Evolutionary conservation across 805 yeast species (phyloP).

Genomic region (Peterozyma xylosa): DNA sequence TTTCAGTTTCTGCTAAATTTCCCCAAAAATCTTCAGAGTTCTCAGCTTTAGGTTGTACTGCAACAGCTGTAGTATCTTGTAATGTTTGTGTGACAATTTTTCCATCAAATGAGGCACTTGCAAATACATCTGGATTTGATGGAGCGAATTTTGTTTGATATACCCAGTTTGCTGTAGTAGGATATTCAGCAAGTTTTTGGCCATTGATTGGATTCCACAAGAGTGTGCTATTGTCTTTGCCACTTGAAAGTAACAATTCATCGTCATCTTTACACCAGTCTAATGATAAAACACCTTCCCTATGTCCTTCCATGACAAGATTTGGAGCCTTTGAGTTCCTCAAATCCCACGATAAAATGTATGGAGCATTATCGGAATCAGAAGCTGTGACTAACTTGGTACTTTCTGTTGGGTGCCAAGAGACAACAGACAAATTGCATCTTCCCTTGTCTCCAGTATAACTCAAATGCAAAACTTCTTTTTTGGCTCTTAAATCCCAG

Average conservation of each 20-base stretch:
- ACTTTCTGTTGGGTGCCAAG: slow-evolving; percentile 91
- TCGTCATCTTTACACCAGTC: slow-evolving; percentile 93
- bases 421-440: slow-evolving; percentile 72
- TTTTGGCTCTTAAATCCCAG: slow-evolving; percentile 86
- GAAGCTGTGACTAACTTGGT: slow-evolving; percentile 87
- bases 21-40: slow-evolving; percentile 73
- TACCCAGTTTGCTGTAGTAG: slow-evolving; percentile 90
- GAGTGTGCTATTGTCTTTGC: slow-evolving; percentile 81
- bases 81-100: slow-evolving; percentile 74
- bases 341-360: slow-evolving; percentile 87
- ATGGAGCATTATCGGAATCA: slow-evolving; percentile 71
- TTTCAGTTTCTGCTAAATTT: slow-evolving; percentile 57
- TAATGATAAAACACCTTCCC: slow-evolving; percentile 78
- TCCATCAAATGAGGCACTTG: slow-evolving; percentile 83
- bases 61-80: slow-evolving; percentile 65
- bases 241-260: slow-evolving; percentile 74
- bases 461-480: slow-evolving; percentile 81
- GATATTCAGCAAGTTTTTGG: slow-evolving; percentile 73
- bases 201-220: slow-evolving; percentile 88
- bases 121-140: slow-evolving; percentile 79
- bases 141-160: slow-evolving; percentile 89
- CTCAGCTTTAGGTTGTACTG: slow-evolving; percentile 29
- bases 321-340: slow-evolving; percentile 93
- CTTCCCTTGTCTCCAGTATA: slow-evolving; percentile 53
- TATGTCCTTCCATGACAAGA: slow-evolving; percentile 66